Evolutionary conservation across 2,329 filamentous ascomycete species (phyloP).

Genomic region (Verruconis gallopava): DNA sequence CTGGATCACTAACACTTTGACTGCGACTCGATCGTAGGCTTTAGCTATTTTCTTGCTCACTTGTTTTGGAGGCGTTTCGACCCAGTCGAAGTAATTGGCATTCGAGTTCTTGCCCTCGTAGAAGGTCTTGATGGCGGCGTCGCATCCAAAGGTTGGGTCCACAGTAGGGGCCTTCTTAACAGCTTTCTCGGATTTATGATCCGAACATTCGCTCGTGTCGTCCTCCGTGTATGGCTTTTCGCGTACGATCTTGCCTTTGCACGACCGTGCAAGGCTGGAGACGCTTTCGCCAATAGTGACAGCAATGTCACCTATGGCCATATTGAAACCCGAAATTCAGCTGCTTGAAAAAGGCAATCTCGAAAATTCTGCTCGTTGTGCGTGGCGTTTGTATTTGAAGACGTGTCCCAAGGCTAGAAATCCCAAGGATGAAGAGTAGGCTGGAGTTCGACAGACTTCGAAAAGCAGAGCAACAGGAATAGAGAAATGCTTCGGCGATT

Average conservation of each 20-base stretch:
- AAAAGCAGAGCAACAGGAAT: too few species aligned
- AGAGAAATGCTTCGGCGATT: too few species aligned
- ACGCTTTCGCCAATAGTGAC: not conserved
- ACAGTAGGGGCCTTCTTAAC: constrained; percentile 8
- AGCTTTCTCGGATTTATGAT: not conserved
- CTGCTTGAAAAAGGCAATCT: too few species aligned
- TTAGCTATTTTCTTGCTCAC: constrained; percentile 24
- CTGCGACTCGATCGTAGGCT: constrained; percentile 29
- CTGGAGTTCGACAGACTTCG: too few species aligned
- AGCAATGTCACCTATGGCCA: not conserved
- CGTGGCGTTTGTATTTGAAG: too few species aligned
- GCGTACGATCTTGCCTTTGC: not conserved
- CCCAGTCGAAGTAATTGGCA: constrained; percentile 23
- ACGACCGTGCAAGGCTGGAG: not conserved
- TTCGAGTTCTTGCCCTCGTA: constrained; percentile 26
- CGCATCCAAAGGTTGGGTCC: constrained; percentile 14
- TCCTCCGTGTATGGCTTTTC: not conserved
- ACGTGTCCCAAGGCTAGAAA: too few species aligned
- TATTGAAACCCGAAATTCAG: too few species aligned
- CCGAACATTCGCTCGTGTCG: not conserved
- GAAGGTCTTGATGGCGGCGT: constrained; percentile 22
- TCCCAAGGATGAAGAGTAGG: too few species aligned
- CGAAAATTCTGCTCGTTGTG: too few species aligned
- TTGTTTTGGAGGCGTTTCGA: constrained; percentile 31
- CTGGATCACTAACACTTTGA: too few species aligned